Evolutionary conservation across 2,329 filamentous ascomycete species (phyloP).

Genomic region (Verticillium isaacii): DNA sequence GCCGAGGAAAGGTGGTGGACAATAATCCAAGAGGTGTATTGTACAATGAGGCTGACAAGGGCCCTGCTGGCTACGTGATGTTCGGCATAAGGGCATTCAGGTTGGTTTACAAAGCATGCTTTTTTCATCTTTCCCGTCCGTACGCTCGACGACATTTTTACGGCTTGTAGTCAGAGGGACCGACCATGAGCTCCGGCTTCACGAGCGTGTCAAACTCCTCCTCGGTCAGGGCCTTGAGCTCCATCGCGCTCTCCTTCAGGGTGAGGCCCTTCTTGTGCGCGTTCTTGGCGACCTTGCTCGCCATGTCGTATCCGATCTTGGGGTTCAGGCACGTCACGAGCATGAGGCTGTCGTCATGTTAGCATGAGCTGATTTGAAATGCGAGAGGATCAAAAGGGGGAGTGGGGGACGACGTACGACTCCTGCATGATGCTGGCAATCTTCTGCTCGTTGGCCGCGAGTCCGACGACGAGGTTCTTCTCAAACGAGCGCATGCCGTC

Average conservation of each 20-base stretch:
- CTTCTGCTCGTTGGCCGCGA: conserved; percentile 90
- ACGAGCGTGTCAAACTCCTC: conserved; percentile 90
- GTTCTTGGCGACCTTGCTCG: conserved; percentile 95
- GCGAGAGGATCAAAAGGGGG: not conserved
- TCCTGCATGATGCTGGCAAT: conserved; percentile 89
- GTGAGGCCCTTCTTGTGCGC: conserved; percentile 97
- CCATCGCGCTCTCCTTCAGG: conserved; percentile 88
- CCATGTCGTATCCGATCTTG: conserved; percentile 96
- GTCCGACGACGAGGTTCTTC: conserved; percentile 82
- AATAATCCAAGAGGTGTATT: no score
- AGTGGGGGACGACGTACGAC: conserved; percentile 60
- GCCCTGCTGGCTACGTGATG: no score
- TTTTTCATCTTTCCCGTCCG: not conserved
- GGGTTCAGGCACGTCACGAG: conserved; percentile 96
- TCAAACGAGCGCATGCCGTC: conserved; percentile 96
- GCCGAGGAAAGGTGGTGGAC: no score
- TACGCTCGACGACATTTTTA: not conserved
- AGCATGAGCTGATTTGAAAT: conserved; percentile 8
- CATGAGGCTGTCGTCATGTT: conserved; percentile 68
- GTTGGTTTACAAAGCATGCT: not conserved
- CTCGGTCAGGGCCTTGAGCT: conserved; percentile 81
- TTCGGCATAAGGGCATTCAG: no score
- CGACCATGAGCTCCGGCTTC: conserved; percentile 67
- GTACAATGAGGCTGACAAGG: no score
- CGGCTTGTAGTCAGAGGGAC: conserved; percentile 26